Evolutionary conservation across 345 rosid genomes (phyloP).

Genomic region (Eutrema heterophyllum): DNA sequence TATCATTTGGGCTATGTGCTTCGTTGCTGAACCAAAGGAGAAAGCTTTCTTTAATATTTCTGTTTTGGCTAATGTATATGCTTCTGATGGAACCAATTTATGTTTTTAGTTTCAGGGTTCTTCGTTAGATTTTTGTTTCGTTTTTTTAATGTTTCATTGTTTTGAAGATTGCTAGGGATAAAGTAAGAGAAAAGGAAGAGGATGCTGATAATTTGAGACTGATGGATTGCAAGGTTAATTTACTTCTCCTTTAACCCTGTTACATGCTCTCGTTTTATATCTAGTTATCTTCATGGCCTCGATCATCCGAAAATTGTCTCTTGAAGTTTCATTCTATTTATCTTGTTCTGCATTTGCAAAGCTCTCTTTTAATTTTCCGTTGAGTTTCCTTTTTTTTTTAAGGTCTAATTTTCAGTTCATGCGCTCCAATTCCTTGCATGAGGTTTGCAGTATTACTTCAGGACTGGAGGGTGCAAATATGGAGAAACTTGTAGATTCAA

Average conservation of each 20-base stretch:
- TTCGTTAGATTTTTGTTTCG: neutral
- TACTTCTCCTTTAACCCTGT: neutral
- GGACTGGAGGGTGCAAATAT: slow-evolving; percentile 91
- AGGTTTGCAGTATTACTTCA: slow-evolving; percentile 69
- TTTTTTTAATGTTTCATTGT: neutral
- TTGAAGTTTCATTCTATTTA: neutral
- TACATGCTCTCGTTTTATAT: neutral
- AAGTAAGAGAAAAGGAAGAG: slow-evolving; percentile 16
- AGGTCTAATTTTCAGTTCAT: neutral
- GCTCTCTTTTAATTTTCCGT: too few relatives aligned
- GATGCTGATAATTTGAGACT: slow-evolving; percentile 4
- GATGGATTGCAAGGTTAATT: slow-evolving; percentile 23
- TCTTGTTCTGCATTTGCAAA: too few relatives aligned
- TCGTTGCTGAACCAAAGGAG: neutral
- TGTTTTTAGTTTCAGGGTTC: neutral
- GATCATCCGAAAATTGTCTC: neutral
- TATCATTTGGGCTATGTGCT: neutral
- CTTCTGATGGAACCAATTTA: neutral
- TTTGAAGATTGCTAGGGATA: slow-evolving; percentile 18
- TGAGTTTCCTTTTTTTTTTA: too few relatives aligned
- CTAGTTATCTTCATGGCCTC: neutral
- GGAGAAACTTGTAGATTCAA: slow-evolving; percentile 80
- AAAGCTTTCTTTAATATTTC: neutral
- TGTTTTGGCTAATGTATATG: neutral
- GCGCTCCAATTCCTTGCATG: neutral